These are phyloP conservation scores for Annulohypoxylon maeteangense DNA, from an alignment of 495 filamentous ascomycete species.

Conservation along the genomic window DNA sequence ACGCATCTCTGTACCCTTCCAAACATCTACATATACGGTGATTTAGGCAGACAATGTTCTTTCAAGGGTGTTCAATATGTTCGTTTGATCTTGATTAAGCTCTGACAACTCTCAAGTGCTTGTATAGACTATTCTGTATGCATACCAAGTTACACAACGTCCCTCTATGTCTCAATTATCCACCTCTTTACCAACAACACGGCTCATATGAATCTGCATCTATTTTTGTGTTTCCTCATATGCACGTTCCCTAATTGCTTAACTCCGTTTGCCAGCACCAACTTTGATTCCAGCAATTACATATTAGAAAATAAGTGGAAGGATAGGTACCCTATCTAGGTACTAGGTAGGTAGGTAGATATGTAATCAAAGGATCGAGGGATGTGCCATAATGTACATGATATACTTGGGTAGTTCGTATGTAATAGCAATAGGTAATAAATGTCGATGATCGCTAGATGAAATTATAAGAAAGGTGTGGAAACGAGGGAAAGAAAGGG, in stretches of 20 bases:
- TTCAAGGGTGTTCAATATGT: not conserved
- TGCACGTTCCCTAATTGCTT: conserved; percentile 21
- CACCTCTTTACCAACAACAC: not conserved
- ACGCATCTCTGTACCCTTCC: not conserved
- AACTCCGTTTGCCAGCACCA: conserved; percentile 3
- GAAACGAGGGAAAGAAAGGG: conserved; percentile 40
- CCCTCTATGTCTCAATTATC: not conserved
- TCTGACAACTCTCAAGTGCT: not conserved
- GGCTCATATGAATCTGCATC: conserved; percentile 7
- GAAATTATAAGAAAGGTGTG: not conserved
- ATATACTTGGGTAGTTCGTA: not conserved
- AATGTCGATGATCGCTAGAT: not conserved
- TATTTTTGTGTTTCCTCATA: conserved; percentile 33
- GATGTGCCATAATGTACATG: conserved; percentile 1
- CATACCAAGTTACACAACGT: not conserved
- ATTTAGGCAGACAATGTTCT: not conserved
- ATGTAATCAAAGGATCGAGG: not conserved
- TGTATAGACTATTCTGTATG: not conserved
- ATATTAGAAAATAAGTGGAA: conserved; percentile 37
- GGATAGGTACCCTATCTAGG: too few species aligned
- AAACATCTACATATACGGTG: not conserved
- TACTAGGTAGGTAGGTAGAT: not conserved
- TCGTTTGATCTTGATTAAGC: not conserved
- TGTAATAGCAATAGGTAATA: not conserved
- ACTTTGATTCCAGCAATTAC: conserved; percentile 28